phyloP scores from a whole-genome alignment of 129 eudicot genomes.

The Artemisia tridentata region DNA sequence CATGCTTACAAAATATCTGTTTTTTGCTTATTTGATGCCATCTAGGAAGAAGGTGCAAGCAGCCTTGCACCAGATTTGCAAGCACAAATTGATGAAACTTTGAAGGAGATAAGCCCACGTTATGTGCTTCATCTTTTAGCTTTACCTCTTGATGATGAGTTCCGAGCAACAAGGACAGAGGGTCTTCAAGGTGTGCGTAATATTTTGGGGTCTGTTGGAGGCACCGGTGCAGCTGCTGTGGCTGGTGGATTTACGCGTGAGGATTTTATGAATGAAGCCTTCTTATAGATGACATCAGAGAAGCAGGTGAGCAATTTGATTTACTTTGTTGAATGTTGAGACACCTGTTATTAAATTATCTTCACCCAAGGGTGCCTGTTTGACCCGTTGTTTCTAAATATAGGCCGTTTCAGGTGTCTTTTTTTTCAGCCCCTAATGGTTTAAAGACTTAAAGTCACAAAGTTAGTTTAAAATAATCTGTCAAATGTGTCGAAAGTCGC shows the following conservation, averaged over 20 bases:
- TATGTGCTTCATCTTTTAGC: constrained; percentile 89
- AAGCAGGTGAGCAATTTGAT: constrained; percentile 65
- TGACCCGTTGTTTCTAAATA: neutral
- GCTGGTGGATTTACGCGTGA: constrained; percentile 96
- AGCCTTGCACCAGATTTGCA: constrained; percentile 95
- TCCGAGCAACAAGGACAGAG: constrained; percentile 64
- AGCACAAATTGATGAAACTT: constrained; percentile 93
- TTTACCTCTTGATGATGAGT: constrained; percentile 74
- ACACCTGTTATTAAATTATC: neutral
- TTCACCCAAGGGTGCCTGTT: neutral
- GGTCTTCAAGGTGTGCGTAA: constrained; percentile 96
- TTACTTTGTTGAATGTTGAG: constrained; percentile 12
- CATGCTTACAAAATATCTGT: neutral
- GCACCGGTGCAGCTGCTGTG: constrained; percentile 94
- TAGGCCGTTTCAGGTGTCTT: too few relatives aligned
- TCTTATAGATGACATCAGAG: constrained; percentile 72
- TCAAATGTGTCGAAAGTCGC: neutral
- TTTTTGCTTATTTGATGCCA: constrained; percentile 13
- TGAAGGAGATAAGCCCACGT: constrained; percentile 88
- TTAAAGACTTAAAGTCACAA: too few relatives aligned
- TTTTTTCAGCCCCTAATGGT: too few relatives aligned
- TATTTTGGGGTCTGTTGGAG: constrained; percentile 96
- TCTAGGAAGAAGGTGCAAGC: constrained; percentile 98
- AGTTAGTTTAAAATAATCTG: too few relatives aligned
- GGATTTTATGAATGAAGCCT: constrained; percentile 94